phyloP scores from a whole-genome alignment of 768 basidiomycete species.

The Tricholoma terreum region DNA sequence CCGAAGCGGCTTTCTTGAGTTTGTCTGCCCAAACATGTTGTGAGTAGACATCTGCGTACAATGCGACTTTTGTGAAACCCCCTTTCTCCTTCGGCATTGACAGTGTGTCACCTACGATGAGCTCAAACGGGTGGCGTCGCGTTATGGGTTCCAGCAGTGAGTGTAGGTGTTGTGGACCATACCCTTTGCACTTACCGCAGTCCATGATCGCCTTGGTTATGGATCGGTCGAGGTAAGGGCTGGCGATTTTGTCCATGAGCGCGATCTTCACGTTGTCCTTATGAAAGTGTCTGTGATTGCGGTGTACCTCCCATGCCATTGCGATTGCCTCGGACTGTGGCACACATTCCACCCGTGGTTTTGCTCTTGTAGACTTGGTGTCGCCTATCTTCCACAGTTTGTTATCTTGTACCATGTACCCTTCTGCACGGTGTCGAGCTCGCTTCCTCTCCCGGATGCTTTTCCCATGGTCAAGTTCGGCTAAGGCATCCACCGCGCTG shows the following conservation, averaged over 20 bases:
- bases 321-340: not conserved
- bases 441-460: not conserved
- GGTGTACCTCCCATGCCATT: not conserved
- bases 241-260: not conserved
- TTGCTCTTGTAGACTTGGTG: not conserved
- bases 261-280: not conserved
- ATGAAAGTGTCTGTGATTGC: not conserved
- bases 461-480: not conserved
- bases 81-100: conserved; percentile 32
- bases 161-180: conserved; percentile 29
- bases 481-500: conserved; percentile 13
- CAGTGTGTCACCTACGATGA: conserved; percentile 34
- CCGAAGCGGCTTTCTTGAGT: conserved; percentile 2
- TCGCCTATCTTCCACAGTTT: conserved; percentile 12
- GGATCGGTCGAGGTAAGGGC: not conserved
- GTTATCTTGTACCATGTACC: conserved; percentile 7
- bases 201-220: conserved; percentile 18
- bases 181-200: conserved; percentile 25
- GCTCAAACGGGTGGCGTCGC: conserved; percentile 32
- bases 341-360: conserved; percentile 1
- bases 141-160: conserved; percentile 36
- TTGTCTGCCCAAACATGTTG: conserved; percentile 7
- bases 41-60: conserved; percentile 16
- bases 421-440: not conserved
- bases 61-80: conserved; percentile 24